Percentiles rank a stretch among this genome's conserved stretches.
Evolutionary conservation across 257 asterid species (phyloP).

Genomic region (Verbena officinalis): DNA sequence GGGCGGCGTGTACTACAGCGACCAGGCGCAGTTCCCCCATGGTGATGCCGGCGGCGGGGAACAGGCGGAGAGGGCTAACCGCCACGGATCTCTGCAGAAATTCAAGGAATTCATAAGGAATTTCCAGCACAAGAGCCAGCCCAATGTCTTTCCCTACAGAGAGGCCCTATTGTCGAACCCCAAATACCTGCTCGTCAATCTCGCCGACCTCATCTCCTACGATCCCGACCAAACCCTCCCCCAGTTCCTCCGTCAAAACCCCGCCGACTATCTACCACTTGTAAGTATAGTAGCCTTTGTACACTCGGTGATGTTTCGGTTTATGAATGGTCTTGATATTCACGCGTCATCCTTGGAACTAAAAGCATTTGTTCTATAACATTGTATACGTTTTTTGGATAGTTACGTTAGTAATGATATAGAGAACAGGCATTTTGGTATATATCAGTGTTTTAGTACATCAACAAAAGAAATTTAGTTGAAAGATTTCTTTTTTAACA

Average conservation of each 20-base stretch:
- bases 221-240: constrained; percentile 85
- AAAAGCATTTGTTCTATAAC: not conserved
- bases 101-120: constrained; percentile 92
- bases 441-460: not conserved
- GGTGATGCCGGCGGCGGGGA: constrained; percentile 55
- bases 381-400: not conserved
- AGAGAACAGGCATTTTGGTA: not conserved
- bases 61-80: constrained; percentile 51
- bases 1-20: constrained; percentile 88
- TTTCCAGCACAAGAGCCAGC: constrained; percentile 77
- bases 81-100: constrained; percentile 75
- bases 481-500: constrained; percentile 8
- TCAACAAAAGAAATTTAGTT: too few relatives aligned
- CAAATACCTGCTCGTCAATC: constrained; percentile 58
- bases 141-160: constrained; percentile 85
- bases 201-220: constrained; percentile 88
- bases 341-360: not conserved
- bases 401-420: not conserved
- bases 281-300: constrained; percentile 37
- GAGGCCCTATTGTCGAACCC: constrained; percentile 84
- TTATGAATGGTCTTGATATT: not conserved
- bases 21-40: constrained; percentile 89
- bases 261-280: constrained; percentile 89
- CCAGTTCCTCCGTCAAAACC: constrained; percentile 78
- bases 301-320: constrained; percentile 17